Evolutionary conservation across 164 flowering plant species (phyloP), one percentile per base, ranked within the genome.

Genomic region (Cinnamomum micranthum): DNA sequence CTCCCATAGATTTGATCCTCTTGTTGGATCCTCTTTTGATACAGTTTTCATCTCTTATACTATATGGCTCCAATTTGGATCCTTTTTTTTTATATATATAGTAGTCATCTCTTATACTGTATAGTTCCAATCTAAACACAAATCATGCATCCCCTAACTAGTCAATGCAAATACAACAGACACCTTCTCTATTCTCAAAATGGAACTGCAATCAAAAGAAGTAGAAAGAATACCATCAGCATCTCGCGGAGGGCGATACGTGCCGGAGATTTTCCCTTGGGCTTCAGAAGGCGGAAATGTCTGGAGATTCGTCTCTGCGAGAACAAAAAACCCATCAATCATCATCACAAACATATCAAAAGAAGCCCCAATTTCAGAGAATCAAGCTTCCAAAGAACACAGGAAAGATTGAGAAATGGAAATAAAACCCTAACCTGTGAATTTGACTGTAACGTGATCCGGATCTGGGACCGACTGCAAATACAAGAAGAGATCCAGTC

Each of bases 211-310:
- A 41, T 55, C 7, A 20, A 55, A 55, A 55, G 19, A 55, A 75
- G n/a, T 2, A 66, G 15, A 24, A 28, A 22, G 55, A 62, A 35
- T 86, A 94, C 99, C 99, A 77, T 96, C 98, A 7, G 95, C 98
- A 87, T 96, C 99, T 1, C 86, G 88, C 41, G 98, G 97, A n/a
- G 98, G 97, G 0, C 84, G 84, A 24, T 85, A 72, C 7, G 78
- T 88, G 71, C 85, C 88, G 12, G 97, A 82, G 76, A 96, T 94
- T 85, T 92, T 96, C 74, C 98, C 98, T 71, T 87, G 90, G 5
- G 90, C 74, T 31, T 76, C 86, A 9, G 94, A 79, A 10, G 97
- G 98, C 20, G 98, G 97, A 86, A 91, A 94, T 0, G 97, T 87
- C 80, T 89, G 91, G 33, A 91, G 89, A 82, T 79, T 89, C 27